Evolutionary conservation across 257 asterid species (phyloP), one percentile per base, ranked within the genome.

Genomic region (Nicotiana obtusifolia): DNA sequence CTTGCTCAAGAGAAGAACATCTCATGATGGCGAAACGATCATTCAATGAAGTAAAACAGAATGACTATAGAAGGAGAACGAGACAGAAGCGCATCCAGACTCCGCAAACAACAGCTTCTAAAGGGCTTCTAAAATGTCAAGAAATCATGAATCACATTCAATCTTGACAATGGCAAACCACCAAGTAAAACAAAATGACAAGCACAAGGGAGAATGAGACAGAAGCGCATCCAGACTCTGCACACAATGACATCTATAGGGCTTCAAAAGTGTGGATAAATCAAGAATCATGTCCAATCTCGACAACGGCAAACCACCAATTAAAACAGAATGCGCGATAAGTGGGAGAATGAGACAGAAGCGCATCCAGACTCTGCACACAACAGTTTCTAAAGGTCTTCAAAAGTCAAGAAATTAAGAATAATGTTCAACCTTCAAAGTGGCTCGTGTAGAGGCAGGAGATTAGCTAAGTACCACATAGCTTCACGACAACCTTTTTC

Each of bases 1-100:
- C 60, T 64, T 66, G 65, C 80, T 78, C 80, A 47, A 77, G 37
- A 49, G 60, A 83, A 61, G 75, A 81, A 71, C 64, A 80, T 82
- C 75, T 47, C 83, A 79, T 26, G 65, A 78, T 22, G n/a, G 47
- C 47, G 1, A 53, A 59, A 69, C 49, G 7, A 62, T n/a, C 37
- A 77, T 52, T 75, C 80, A 61, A 59, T 19, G 3, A 59, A 44
- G 47, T 71, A 60, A 62, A 60, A 73, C 13, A 7, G 30, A 73
- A 57, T 4, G 41, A 30, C 62, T 56, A 59, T 68, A 75, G 15
- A 82, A 13, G 28, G 49, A 62, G 31, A 52, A 37, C 28, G 24
- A 49, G 33, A 75, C 62, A 75, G 10, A 71, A 75, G 41, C 16
- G 62, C 16, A 49, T 75, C 44, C 79, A 24, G 62, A 75, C 62